Conservation (phyloP, 2,329 filamentous ascomycete species). For the Fusarium stilboides region DNA sequence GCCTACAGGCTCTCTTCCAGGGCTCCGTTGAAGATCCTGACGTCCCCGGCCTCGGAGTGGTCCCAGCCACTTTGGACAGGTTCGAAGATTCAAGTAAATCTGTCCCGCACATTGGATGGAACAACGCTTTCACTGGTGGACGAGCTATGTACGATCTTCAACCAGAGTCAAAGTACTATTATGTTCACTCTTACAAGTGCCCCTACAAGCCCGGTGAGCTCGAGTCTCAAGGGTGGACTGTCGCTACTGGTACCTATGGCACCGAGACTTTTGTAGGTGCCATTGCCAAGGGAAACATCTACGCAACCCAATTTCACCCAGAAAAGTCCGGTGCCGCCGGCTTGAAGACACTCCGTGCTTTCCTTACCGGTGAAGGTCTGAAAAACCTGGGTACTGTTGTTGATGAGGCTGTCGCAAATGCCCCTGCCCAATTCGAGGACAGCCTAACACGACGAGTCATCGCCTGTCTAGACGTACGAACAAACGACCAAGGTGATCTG, state of each 20-base stretch:
- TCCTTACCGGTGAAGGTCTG: conserved; percentile 80
- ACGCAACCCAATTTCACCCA: conserved; percentile 96
- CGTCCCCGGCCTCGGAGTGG: conserved; percentile 81
- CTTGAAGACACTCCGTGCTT: conserved; percentile 85
- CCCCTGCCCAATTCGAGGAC: conserved; percentile 59
- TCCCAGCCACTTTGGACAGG: conserved; percentile 78
- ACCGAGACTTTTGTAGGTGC: conserved; percentile 92
- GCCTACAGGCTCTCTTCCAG: conserved; percentile 90
- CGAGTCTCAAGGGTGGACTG: conserved; percentile 87
- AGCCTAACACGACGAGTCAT: conserved; percentile 95
- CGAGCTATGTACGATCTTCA: conserved; percentile 80
- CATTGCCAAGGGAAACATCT: conserved; percentile 85
- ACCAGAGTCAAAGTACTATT: conserved; percentile 95
- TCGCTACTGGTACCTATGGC: conserved; percentile 93
- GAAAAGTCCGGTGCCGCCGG: conserved; percentile 97
- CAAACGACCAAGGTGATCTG: conserved; percentile 94
- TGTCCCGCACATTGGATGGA: conserved; percentile 99
- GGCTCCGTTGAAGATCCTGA: conserved; percentile 84
- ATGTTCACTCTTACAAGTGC: conserved; percentile 94
- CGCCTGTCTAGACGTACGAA: conserved; percentile 94
- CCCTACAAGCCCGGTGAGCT: conserved; percentile 81
- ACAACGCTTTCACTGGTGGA: conserved; percentile 80
- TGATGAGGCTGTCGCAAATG: conserved; percentile 33
- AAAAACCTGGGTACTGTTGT: conserved; percentile 61
- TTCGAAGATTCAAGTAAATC: conserved; percentile 86